Evolutionary conservation across 2,329 filamentous ascomycete species (phyloP).

Genomic region (Hypoxylon sp.): DNA sequence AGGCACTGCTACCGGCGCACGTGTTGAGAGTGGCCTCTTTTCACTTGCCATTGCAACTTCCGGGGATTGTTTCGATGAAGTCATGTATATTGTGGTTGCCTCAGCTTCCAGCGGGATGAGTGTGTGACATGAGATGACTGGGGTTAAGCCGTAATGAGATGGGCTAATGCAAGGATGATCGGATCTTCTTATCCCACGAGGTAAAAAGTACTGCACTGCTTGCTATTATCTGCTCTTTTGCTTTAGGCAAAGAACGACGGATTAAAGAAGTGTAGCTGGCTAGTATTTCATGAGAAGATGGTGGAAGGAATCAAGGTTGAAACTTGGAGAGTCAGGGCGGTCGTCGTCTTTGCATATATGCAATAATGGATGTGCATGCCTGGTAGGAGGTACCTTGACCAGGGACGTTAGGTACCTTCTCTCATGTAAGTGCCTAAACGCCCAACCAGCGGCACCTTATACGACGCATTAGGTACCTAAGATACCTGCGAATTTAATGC

Average conservation of each 20-base stretch:
- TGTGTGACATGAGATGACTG: conserved; percentile 20
- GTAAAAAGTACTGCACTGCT: not conserved
- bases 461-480: not conserved
- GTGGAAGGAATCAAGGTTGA: conserved; percentile 32
- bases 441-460: conserved; percentile 23
- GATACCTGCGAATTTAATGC: not conserved
- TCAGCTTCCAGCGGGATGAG: conserved; percentile 18
- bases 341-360: conserved; percentile 18
- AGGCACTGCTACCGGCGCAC: not conserved
- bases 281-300: conserved; percentile 18
- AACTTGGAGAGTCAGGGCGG: conserved; percentile 33
- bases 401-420: conserved; percentile 3
- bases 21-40: conserved; percentile 21
- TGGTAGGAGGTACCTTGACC: conserved; percentile 10
- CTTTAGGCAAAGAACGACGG: conserved; percentile 13
- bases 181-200: not conserved
- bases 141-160: conserved; percentile 11
- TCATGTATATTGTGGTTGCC: conserved; percentile 19
- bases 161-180: conserved; percentile 10
- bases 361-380: not conserved
- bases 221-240: conserved; percentile 5
- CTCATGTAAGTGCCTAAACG: conserved; percentile 18
- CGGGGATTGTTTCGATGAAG: conserved; percentile 18
- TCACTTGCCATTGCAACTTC: conserved; percentile 23
- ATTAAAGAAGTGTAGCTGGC: conserved; percentile 5